These are phyloP conservation scores for Auriscalpium vulgare DNA, from an alignment of 768 basidiomycete species.

Conservation along the genomic window DNA sequence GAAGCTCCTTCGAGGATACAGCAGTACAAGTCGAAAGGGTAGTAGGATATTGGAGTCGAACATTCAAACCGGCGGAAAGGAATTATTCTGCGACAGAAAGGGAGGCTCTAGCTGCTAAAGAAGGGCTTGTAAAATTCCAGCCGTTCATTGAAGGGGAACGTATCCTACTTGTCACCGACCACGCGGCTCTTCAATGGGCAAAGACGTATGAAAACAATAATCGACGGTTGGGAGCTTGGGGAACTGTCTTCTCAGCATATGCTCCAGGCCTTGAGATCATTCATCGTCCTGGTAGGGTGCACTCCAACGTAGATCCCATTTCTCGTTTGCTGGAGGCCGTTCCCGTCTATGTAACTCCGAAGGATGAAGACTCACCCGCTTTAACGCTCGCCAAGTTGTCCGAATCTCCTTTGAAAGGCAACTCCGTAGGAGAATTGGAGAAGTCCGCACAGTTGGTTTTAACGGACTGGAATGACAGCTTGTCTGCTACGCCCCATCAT, in stretches of 20 bases:
- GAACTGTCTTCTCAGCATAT: slow-evolving; percentile 26
- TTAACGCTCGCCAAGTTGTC: not conserved
- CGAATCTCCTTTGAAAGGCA: no score
- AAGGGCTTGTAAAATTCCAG: slow-evolving; percentile 30
- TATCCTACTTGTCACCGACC: slow-evolving; percentile 19
- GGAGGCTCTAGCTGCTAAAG: slow-evolving; percentile 31
- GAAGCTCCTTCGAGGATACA: slow-evolving; percentile 14
- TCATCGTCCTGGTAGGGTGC: slow-evolving; percentile 25
- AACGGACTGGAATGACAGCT: no score
- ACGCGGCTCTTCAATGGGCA: slow-evolving; percentile 19
- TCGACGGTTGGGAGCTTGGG: slow-evolving; percentile 23
- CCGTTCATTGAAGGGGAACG: slow-evolving; percentile 29
- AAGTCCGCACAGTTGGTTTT: no score
- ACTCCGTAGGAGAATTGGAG: no score
- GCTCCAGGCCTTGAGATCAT: slow-evolving; percentile 22
- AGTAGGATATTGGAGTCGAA: slow-evolving; percentile 15
- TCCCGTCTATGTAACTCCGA: not conserved
- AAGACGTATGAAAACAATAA: slow-evolving; percentile 20
- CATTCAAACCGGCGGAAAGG: slow-evolving; percentile 13
- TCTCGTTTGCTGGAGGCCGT: slow-evolving; percentile 7
- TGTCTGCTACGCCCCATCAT: no score
- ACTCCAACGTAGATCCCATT: slow-evolving; percentile 26
- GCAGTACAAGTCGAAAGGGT: slow-evolving; percentile 15
- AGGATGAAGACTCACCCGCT: not conserved
- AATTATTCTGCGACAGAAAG: slow-evolving; percentile 31